Conservation (phyloP, 2,329 filamentous ascomycete species). For the Pseudodiploospora longispora region DNA sequence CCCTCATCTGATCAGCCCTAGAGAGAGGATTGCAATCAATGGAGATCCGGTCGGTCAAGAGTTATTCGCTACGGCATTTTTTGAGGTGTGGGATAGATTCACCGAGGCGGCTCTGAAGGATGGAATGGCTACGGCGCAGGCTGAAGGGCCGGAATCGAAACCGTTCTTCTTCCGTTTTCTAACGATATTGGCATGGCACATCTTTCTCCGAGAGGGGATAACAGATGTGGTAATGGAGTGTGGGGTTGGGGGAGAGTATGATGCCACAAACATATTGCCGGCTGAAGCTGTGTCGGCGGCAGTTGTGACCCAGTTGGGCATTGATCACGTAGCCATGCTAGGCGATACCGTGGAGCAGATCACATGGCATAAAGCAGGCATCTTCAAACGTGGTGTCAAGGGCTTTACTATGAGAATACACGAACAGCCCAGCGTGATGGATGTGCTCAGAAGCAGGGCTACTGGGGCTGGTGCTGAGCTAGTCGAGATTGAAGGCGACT, state of each 20-base stretch:
- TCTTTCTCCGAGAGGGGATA: constrained; percentile 69
- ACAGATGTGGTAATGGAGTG: constrained; percentile 80
- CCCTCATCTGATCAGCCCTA: constrained; percentile 73
- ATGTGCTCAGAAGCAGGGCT: constrained; percentile 53
- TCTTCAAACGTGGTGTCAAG: constrained; percentile 59
- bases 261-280: constrained; percentile 79
- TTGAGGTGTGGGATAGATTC: constrained; percentile 68
- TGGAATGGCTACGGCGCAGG: constrained; percentile 29
- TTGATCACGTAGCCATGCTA: constrained; percentile 77
- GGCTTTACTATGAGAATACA: constrained; percentile 26
- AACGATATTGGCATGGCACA: constrained; percentile 80
- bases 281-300: constrained; percentile 55
- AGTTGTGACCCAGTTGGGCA: constrained; percentile 71
- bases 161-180: constrained; percentile 91
- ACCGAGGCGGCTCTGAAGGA: constrained; percentile 29
- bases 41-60: constrained; percentile 60
- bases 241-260: constrained; percentile 88
- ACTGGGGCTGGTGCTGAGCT: constrained; percentile 43
- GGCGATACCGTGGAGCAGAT: constrained; percentile 74
- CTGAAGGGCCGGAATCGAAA: constrained; percentile 54
- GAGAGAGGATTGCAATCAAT: constrained; percentile 78
- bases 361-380: constrained; percentile 84
- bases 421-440: constrained; percentile 28
- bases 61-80: constrained; percentile 70
- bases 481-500: constrained; percentile 32